Evolutionary conservation across 306 rosid genomes (phyloP).

Genomic region (Quercus gilva): DNA sequence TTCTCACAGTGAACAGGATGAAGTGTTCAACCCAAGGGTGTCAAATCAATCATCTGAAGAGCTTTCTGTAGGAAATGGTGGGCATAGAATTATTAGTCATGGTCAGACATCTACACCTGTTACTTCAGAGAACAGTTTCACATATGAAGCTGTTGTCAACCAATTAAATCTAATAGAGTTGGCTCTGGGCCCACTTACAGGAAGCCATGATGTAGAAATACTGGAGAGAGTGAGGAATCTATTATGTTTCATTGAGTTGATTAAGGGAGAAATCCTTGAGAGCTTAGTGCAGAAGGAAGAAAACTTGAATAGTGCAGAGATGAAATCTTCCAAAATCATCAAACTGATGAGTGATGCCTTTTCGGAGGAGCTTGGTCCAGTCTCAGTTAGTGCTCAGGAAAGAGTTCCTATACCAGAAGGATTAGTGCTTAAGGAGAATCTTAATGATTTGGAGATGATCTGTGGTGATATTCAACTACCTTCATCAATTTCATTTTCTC

Average conservation of each 20-base stretch:
- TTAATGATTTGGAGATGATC: constrained; percentile 57
- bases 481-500: constrained; percentile 33
- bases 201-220: constrained; percentile 74
- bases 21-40: constrained; percentile 51
- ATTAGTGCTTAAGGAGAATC: constrained; percentile 66
- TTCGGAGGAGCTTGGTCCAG: constrained; percentile 69
- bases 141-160: constrained; percentile 43
- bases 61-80: constrained; percentile 28
- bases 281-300: constrained; percentile 33
- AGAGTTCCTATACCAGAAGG: constrained; percentile 84
- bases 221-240: constrained; percentile 74
- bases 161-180: constrained; percentile 54
- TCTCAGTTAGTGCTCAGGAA: constrained; percentile 70
- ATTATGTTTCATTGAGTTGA: constrained; percentile 59
- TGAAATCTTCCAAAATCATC: constrained; percentile 41
- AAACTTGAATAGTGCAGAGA: constrained; percentile 31
- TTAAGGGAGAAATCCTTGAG: constrained; percentile 43
- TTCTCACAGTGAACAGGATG: constrained; percentile 37
- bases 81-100: constrained; percentile 20
- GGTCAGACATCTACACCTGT: constrained; percentile 32
- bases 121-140: constrained; percentile 28
- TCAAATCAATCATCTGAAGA: constrained; percentile 40
- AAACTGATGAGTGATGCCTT: constrained; percentile 52
- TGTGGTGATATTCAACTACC: constrained; percentile 66
- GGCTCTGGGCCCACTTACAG: constrained; percentile 51